Conservation (phyloP, 164 flowering plant species). For the Aristolochia fimbriata region DNA sequence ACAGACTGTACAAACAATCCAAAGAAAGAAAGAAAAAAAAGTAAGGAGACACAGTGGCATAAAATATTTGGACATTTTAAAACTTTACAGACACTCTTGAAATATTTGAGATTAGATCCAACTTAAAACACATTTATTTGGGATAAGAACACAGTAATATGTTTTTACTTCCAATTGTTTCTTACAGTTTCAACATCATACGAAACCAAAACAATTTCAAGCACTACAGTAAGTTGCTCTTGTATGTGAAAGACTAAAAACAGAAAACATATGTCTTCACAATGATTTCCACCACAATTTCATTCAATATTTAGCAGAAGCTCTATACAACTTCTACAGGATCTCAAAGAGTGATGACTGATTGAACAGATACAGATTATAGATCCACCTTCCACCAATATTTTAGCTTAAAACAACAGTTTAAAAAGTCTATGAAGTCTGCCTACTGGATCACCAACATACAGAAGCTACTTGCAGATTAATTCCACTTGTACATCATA, state of each 20-base stretch:
- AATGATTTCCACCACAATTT: no score
- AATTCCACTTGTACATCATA: neutral
- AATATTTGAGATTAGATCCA: neutral
- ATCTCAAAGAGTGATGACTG: no score
- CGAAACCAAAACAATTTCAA: neutral
- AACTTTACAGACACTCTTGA: no score
- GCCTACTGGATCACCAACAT: neutral
- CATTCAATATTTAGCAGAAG: no score
- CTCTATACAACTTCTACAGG: no score
- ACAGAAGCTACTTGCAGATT: neutral
- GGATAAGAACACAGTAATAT: neutral
- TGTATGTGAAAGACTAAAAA: no score
- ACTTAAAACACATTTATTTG: neutral
- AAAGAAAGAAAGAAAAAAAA: conserved; percentile 6
- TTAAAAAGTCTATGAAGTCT: neutral
- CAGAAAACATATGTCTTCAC: no score
- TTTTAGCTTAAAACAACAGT: neutral
- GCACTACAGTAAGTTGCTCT: neutral
- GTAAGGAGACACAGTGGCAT: neutral
- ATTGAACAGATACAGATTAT: no score
- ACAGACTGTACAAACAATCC: conserved; percentile 32
- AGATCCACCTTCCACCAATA: neutral
- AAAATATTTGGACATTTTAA: no score
- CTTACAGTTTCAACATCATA: neutral
- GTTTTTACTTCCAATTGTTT: neutral